These are phyloP conservation scores for Oenanthe javanica DNA, from an alignment of 140 eudicot species.

Conservation along the genomic window DNA sequence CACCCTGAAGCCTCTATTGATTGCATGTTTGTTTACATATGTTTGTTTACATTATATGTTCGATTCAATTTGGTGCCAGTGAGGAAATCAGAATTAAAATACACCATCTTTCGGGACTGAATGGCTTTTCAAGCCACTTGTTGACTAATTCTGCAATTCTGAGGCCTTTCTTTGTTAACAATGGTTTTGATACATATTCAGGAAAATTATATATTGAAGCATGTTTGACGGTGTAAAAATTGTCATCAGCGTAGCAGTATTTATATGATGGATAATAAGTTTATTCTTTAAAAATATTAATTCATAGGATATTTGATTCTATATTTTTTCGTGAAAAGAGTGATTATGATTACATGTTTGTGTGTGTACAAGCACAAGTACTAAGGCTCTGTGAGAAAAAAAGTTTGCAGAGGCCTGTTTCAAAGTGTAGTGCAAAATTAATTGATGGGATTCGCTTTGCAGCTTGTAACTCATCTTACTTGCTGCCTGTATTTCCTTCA, in stretches of 20 bases:
- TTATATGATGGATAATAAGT: background rate
- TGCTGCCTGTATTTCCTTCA: conserved; percentile 7
- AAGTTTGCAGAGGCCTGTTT: background rate
- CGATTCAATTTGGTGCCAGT: conserved; percentile 8
- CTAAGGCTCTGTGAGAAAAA: conserved; percentile 3
- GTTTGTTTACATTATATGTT: background rate
- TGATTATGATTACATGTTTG: no score
- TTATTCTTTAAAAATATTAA: background rate
- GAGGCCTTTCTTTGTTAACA: conserved; percentile 21
- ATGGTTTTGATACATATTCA: background rate
- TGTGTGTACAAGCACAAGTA: conserved; percentile 2
- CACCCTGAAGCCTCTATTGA: background rate
- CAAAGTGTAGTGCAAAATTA: background rate
- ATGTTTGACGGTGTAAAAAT: background rate
- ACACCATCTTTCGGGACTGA: conserved; percentile 59
- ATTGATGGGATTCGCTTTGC: conserved; percentile 10
- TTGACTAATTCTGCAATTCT: conserved; percentile 44
- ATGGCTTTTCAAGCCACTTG: conserved; percentile 25
- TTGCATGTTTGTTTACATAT: background rate
- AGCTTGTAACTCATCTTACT: background rate
- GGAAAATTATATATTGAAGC: background rate
- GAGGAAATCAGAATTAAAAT: conserved; percentile 22
- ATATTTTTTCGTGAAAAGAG: no score
- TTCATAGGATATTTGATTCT: no score
- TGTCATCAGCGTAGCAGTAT: background rate